phyloP scores from a whole-genome alignment of 2,329 filamentous ascomycete genomes.

The Pseudogymnoascus sp. region DNA sequence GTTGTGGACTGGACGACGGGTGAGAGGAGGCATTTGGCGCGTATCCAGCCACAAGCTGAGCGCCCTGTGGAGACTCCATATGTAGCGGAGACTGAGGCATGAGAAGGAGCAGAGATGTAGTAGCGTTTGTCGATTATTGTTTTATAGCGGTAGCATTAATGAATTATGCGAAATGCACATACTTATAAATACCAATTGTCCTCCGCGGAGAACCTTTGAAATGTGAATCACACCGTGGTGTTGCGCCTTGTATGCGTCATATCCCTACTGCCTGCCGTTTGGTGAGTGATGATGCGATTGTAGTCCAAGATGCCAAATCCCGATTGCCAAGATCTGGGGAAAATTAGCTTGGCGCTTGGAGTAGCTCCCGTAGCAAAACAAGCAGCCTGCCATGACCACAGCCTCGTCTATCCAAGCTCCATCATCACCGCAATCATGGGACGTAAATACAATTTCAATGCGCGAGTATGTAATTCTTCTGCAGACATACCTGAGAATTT shows the following conservation, averaged over 20 bases:
- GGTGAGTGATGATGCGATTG: slow-evolving; percentile 4
- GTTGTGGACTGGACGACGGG: slow-evolving; percentile 72
- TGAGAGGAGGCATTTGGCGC: slow-evolving; percentile 66
- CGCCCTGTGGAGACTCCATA: slow-evolving; percentile 62
- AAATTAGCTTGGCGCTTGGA: neutral
- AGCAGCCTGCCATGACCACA: neutral
- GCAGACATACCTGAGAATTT: neutral
- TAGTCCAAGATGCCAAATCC: slow-evolving; percentile 8
- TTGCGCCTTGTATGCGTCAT: neutral
- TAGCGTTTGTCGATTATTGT: slow-evolving; percentile 64
- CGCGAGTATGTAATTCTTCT: neutral
- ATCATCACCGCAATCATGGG: neutral
- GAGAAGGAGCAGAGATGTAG: slow-evolving; percentile 57
- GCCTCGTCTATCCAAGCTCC: neutral
- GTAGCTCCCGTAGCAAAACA: neutral
- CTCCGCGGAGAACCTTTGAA: neutral
- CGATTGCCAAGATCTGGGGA: slow-evolving; percentile 2
- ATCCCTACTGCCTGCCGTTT: neutral
- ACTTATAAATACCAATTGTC: neutral
- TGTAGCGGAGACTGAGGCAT: slow-evolving; percentile 5
- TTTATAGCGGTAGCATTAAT: slow-evolving; percentile 7
- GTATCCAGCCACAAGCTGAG: slow-evolving; percentile 77
- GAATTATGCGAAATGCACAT: slow-evolving; percentile 7
- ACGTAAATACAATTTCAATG: slow-evolving; percentile 3
- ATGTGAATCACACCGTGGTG: neutral